Evolutionary conservation across 2,329 filamentous ascomycete genomes (phyloP), one percentile per base, ranked within the genome.

Genomic region (Fusarium fujikuroi): DNA sequence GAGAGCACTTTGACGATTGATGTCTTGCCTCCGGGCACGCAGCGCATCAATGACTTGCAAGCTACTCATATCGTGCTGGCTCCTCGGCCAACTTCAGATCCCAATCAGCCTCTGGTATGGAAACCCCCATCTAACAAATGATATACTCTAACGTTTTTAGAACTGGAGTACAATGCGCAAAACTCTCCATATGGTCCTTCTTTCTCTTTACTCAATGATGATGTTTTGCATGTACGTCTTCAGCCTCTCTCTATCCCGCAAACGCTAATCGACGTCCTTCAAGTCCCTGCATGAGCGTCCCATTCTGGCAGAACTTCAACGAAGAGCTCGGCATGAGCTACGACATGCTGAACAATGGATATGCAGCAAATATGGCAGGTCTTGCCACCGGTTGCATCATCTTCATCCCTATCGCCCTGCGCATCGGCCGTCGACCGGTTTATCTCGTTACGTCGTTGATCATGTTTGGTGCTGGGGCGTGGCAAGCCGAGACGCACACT

Each of bases 371-470:
- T 36, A 75, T 77, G 32, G 77, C 76, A 4, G 77, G 79, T 4
- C 69, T 81, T 7, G 77, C 80, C 2, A 60, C 77, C 1, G 79
- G 79, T 2, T 80, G 80, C 39, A 73, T 81, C 34, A 62, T 82
- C 60, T 80, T 82, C 53, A 76, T 82, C 23, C 81, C 80, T 6
- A 74, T 82, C 32, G 76, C 79, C 1, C 70, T 79, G 18, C 78
- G 78, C 23, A 78, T 80, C 53, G 81, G 80, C 9, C 77, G 80
- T 6, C 76, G 81, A 3, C 74, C 77, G 0, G 63, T 77, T 0
- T 82, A 82, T 25, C 59, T 82, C 4, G 15, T 73, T 8, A 80
- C 78, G 1, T 72, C 65, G 1, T 32, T 73, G 1, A 34, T 76
- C 5, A 61, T 80, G 60, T 72, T 77, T 3, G 79, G 67, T 9